A percentile compares a stretch with the other conserved stretches of the same genome.
These are phyloP conservation scores for Wallacemonas sp. DNA, from an alignment of 208 protist genomes.

Conservation along the genomic window DNA sequence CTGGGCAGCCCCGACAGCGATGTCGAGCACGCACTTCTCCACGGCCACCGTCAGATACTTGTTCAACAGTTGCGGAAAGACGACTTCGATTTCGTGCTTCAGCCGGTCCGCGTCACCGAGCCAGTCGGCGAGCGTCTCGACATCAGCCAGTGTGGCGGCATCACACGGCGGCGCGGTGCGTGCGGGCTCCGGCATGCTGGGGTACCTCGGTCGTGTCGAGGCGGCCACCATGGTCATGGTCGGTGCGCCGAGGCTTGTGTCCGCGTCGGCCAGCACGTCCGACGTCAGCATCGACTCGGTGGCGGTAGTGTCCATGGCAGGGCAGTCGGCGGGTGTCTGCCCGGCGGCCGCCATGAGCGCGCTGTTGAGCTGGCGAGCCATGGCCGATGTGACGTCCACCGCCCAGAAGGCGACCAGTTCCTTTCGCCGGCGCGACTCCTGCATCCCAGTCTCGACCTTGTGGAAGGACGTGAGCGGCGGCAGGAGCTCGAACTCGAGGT, in stretches of 20 bases:
- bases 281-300: background rate
- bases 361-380: constrained; percentile 17
- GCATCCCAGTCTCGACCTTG: constrained; percentile 10
- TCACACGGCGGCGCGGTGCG: background rate
- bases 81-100: constrained; percentile 21
- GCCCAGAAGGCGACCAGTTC: constrained; percentile 10
- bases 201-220: background rate
- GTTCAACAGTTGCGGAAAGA: constrained; percentile 23
- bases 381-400: background rate
- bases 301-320: background rate
- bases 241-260: background rate
- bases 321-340: background rate
- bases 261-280: background rate
- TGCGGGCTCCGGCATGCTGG: background rate
- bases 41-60: constrained; percentile 7
- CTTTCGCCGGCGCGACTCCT: constrained; percentile 12
- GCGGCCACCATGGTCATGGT: background rate
- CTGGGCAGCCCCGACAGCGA: background rate
- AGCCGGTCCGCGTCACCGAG: constrained; percentile 13
- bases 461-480: background rate
- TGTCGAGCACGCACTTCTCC: constrained; percentile 4
- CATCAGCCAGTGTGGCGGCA: constrained; percentile 11
- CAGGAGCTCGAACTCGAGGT: constrained; percentile 5
- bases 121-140: constrained; percentile 28
- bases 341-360: constrained; percentile 1